A percentile compares a stretch with the other conserved stretches of the same genome.
These are phyloP conservation scores for Rubus idaeus DNA, from an alignment of 306 rosid species.

Conservation along the genomic window DNA sequence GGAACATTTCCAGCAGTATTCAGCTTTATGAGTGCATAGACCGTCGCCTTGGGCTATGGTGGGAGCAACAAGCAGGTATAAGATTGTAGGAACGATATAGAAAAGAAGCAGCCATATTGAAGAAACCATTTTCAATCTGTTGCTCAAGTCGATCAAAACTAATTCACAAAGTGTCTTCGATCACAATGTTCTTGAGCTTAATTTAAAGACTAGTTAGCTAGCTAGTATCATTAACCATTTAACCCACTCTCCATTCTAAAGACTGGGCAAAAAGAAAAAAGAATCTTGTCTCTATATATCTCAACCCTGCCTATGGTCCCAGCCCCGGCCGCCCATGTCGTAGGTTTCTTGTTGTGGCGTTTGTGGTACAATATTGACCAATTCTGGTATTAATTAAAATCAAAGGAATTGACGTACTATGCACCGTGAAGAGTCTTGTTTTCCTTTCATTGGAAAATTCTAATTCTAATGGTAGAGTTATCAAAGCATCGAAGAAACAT, in stretches of 20 bases:
- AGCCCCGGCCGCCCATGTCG: too few relatives aligned
- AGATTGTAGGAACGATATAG: not conserved
- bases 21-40: not conserved
- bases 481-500: too few relatives aligned
- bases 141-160: not conserved
- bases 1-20: not conserved
- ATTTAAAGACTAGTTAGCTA: not conserved
- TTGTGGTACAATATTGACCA: not conserved
- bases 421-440: too few relatives aligned
- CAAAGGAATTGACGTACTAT: not conserved
- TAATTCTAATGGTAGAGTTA: too few relatives aligned
- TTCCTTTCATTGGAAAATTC: too few relatives aligned
- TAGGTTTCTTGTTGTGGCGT: too few relatives aligned
- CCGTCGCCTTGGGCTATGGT: not conserved
- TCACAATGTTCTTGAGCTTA: not conserved
- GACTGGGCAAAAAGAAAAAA: too few relatives aligned
- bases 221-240: not conserved
- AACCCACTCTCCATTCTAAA: too few relatives aligned
- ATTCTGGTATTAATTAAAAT: not conserved
- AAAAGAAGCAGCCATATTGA: not conserved
- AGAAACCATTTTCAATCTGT: not conserved
- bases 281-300: not conserved
- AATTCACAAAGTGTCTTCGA: not conserved
- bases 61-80: not conserved
- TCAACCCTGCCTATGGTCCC: not conserved